These are phyloP conservation scores for Escovopsis weberi DNA, from an alignment of 2,329 filamentous ascomycete genomes.

Conservation along the genomic window DNA sequence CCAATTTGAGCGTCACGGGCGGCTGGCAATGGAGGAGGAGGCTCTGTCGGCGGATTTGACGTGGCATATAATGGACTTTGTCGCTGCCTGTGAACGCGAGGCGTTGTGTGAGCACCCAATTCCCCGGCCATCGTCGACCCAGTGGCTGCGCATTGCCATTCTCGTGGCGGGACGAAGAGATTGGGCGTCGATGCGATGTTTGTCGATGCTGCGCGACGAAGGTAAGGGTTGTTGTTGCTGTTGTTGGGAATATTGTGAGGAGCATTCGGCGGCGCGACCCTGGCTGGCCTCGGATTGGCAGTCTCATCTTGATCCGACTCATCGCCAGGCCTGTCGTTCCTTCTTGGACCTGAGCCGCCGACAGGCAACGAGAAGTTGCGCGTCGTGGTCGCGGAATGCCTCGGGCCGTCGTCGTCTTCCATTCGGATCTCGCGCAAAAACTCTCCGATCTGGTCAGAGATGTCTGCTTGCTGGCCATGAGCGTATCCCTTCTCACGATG, in stretches of 20 bases:
- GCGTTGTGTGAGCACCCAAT: no score
- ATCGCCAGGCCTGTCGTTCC: not conserved
- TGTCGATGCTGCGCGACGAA: constrained; percentile 8
- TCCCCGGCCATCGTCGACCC: not conserved
- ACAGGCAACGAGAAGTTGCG: not conserved
- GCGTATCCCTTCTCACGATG: no score
- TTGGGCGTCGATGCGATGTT: constrained; percentile 9
- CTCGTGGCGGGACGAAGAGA: constrained; percentile 2
- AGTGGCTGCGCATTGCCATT: not conserved
- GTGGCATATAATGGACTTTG: no score
- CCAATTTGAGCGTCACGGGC: no score
- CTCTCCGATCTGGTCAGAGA: not conserved
- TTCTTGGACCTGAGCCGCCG: not conserved
- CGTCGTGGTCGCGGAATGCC: not conserved
- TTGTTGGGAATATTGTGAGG: not conserved
- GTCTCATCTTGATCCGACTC: not conserved
- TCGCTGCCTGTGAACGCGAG: no score
- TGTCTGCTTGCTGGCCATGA: not conserved
- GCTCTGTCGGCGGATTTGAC: no score
- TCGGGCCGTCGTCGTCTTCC: not conserved
- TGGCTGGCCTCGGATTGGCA: no score
- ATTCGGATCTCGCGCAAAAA: not conserved
- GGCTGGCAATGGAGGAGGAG: no score
- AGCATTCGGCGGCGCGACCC: not conserved
- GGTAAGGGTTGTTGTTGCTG: not conserved